A percentile compares a stretch with the other conserved stretches of the same genome.
Evolutionary conservation across 129 eudicot genomes (phyloP).

Genomic region (Arctium lappa): DNA sequence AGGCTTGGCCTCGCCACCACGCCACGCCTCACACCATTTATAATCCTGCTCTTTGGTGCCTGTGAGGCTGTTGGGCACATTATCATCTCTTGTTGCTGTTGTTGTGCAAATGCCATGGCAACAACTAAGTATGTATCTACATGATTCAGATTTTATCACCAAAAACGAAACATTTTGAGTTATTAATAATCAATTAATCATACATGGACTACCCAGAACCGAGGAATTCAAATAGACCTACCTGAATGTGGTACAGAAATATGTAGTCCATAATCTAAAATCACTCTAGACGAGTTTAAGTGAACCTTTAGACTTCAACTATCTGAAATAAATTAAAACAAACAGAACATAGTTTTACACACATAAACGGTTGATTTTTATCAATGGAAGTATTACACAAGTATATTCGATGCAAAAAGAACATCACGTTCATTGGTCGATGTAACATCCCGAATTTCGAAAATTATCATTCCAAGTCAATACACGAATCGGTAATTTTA

Average conservation of each 20-base stretch:
- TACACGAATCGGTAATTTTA: too few species aligned
- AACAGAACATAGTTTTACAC: not conserved
- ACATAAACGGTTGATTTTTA: too few species aligned
- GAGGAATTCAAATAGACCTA: not conserved
- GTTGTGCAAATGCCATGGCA: slow-evolving; percentile 85
- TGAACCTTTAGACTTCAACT: too few species aligned
- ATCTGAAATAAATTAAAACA: not conserved
- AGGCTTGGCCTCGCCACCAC: too few species aligned
- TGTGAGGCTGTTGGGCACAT: slow-evolving; percentile 73
- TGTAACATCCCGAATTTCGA: not conserved
- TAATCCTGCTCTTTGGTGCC: slow-evolving; percentile 71
- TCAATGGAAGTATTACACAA: too few species aligned
- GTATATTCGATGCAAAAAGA: not conserved
- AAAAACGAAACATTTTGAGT: not conserved
- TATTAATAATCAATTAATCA: not conserved
- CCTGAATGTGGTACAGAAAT: not conserved
- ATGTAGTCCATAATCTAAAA: not conserved
- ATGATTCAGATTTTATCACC: slow-evolving; percentile 11
- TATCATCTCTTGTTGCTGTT: slow-evolving; percentile 87
- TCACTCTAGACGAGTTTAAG: not conserved
- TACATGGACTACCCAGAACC: not conserved
- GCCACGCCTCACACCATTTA: too few species aligned
- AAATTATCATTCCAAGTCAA: too few species aligned
- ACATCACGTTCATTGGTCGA: slow-evolving; percentile 1
- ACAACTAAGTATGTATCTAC: slow-evolving; percentile 27